A percentile compares a stretch with the other conserved stretches of the same genome.
phyloP scores from a whole-genome alignment of 345 rosid species.

The Eucalyptus shirleyi region DNA sequence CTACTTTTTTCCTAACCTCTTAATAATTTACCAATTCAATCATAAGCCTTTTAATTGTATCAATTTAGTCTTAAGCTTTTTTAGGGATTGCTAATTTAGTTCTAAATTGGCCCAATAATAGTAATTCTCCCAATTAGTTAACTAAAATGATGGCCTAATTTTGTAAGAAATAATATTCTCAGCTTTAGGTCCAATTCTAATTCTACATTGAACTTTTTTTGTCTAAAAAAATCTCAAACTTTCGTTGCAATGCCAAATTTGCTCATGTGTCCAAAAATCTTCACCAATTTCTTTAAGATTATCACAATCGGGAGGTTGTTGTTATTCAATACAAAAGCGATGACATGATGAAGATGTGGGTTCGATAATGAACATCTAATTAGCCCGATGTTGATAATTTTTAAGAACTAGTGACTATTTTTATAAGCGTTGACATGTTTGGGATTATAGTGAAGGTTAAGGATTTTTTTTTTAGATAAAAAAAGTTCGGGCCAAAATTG shows the following conservation, averaged over 20 bases:
- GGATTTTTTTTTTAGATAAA: not conserved
- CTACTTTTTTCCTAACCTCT: not conserved
- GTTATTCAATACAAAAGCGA: not conserved
- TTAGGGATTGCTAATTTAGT: not conserved
- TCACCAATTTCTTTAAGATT: not conserved
- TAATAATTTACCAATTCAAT: not conserved
- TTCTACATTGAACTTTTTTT: not conserved
- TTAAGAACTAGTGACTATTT: not conserved
- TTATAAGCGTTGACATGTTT: not conserved
- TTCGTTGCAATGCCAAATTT: not conserved
- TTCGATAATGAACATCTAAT: no score
- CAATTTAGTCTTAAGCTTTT: not conserved
- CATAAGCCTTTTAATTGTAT: no score
- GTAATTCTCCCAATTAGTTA: not conserved
- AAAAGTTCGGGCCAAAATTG: not conserved
- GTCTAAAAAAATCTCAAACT: not conserved
- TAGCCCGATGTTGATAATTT: not conserved
- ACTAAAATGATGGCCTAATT: not conserved
- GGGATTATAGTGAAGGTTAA: no score
- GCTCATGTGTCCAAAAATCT: not conserved
- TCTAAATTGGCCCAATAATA: not conserved
- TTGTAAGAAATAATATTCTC: not conserved
- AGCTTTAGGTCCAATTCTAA: not conserved
- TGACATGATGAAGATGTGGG: accelerated
- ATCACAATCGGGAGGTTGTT: not conserved